These are phyloP conservation scores for Neurospora sp. DNA, from an alignment of 495 filamentous ascomycete genomes.

Conservation along the genomic window DNA sequence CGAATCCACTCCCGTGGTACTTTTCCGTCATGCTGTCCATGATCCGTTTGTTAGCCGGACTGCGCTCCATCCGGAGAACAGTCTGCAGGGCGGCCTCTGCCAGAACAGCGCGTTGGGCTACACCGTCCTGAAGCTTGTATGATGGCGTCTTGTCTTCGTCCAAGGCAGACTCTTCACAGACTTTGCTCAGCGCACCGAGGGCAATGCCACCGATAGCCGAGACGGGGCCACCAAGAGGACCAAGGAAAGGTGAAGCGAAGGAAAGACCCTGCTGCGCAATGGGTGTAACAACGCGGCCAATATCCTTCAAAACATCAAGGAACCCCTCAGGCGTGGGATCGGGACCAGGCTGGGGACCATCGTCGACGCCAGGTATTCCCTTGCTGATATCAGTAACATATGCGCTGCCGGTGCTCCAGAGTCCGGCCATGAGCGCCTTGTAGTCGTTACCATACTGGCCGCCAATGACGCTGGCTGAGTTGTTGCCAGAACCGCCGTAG, in stretches of 20 bases:
- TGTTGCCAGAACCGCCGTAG: background rate
- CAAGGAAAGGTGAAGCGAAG: background rate
- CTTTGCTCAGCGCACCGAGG: background rate
- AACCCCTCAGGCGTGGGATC: too few species aligned
- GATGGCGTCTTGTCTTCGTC: background rate
- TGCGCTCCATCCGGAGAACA: background rate
- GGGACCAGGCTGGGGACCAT: too few species aligned
- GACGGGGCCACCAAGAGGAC: background rate
- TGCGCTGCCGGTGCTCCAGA: background rate
- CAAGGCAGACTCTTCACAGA: background rate
- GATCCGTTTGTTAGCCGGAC: background rate
- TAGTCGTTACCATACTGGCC: background rate
- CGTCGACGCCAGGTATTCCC: background rate
- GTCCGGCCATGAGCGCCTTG: background rate
- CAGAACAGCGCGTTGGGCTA: background rate
- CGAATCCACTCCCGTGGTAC: too few species aligned
- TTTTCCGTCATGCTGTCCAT: background rate
- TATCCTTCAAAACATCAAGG: background rate
- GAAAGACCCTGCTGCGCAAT: background rate
- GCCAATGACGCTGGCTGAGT: background rate
- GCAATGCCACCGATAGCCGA: background rate
- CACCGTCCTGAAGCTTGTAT: background rate
- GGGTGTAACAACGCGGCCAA: background rate
- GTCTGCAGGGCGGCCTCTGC: background rate
- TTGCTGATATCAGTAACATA: background rate